Evolutionary conservation across 1,284 basidiomycete genomes (phyloP), one percentile per base, ranked within the genome.

Genomic region (Inonotus hispidus): DNA sequence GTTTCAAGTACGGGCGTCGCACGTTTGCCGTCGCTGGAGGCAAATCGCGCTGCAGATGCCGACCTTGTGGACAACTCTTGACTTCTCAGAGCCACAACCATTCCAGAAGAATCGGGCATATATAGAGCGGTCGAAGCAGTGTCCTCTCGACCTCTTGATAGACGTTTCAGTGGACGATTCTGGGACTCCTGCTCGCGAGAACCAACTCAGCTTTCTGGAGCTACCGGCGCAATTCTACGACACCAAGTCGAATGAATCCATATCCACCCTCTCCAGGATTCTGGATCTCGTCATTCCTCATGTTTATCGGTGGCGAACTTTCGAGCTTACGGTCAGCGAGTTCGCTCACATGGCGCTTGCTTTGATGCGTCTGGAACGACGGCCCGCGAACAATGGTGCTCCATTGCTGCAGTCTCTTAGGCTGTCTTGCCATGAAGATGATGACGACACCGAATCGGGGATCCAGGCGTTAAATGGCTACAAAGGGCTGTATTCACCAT

Each of bases 231-330:
- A 32, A 32, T 32, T 21, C 2, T 5, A 38, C n/a, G 29, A 58
- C 21, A 38, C 16, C n/a, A 54, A 68, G 8, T 56, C 59, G 14
- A 74, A n/a, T n/a, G n/a, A n/a, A n/a, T n/a, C n/a, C n/a, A n/a
- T n/a, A n/a, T n/a, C n/a, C n/a, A n/a, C 81, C 41, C 64, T 82
- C 27, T 61, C 66, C 43, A 59, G 66, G 8, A 78, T 87, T 47
- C 68, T 80, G 35, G 74, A 79, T 49, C 67, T 87, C 50, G 72
- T 87, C 55, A 68, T 77, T 35, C 81, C 85, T 0, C 77, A 81
- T 64, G 73, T 80, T 53, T 68, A 70, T 11, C 78, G 80, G 21
- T 87, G 84, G 85, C 74, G 74, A 45, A 60, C 70, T 19, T 71
- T 88, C 62, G 74, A 78, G 41, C 68, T 85, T 60, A 68, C 70